Base-by-base conservation (phyloP, 345 rosid species). In the Litchi chinensis region DNA sequence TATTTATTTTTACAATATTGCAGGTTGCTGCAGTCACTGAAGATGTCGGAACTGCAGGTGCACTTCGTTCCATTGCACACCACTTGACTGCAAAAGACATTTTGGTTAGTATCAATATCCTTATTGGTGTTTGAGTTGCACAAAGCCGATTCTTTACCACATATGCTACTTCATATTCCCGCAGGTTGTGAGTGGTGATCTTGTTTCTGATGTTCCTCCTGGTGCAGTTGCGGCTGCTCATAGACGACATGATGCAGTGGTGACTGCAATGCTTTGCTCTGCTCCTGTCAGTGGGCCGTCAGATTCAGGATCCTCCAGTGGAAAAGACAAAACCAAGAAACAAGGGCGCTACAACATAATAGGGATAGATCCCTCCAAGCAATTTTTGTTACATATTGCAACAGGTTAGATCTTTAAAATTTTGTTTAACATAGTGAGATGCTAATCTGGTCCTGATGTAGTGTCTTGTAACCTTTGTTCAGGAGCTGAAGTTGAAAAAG, bases 111-210 rank as follows among this genome's bases (percentile, higher is more conserved):
- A 68, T 69, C 70, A 6, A n/a, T 21, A 15, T 77, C 70, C 48
- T 67, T 46, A 13, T 13, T 81, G 43, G 56, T 79, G 65, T 81
- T 76, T 75, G 67, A 74, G 60, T 76, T 80, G 39, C 71, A 41
- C 24, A 6, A 43, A 68, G 54, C 50, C 46, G 64, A 39, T 65
- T 76, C 26, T 82, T 79, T 75, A 37, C 46, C 6, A 32, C 32
- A 68, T 62, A 37, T 77, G 70, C 22, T 62, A 12, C 28, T 75
- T 60, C 74, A 79, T 79, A 60, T 71, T 81, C 81, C 71, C 71
- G 79, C 90, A 96, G 98, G 95, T 93, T 28, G 87, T 96, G 79
- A 93, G 97, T 85, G 99, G 98, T 81, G 99, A 96, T 88, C 93
- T 96, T 85, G 94, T 96, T 83, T 91, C 98, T 83, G 99, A 96